Percentiles rank a stretch among this genome's conserved stretches.
Evolutionary conservation across 23 red algal species (phyloP).

Genomic region (Gracilaria gracilis): DNA sequence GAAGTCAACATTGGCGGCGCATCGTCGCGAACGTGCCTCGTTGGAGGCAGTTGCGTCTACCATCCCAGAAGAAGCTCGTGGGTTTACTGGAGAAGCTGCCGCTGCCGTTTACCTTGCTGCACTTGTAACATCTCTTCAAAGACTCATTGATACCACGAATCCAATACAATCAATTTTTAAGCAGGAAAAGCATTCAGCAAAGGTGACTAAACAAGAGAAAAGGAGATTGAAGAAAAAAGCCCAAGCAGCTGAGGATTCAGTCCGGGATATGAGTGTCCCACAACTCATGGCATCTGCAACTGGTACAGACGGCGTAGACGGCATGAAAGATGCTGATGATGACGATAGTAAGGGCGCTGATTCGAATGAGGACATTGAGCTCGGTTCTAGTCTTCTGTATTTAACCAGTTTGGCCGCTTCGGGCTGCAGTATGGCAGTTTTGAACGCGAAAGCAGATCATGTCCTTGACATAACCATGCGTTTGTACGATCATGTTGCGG

Average conservation of each 20-base stretch:
- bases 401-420: conserved; percentile 49
- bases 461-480: conserved; percentile 43
- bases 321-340: conserved; percentile 45
- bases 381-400: conserved; percentile 51
- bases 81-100: conserved; percentile 23
- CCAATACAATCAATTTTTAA: background rate
- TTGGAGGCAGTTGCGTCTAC: conserved; percentile 65
- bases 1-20: conserved; percentile 28
- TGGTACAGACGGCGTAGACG: background rate
- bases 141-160: conserved; percentile 50
- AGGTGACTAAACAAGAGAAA: conserved; percentile 37
- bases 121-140: conserved; percentile 45
- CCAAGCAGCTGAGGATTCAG: conserved; percentile 34
- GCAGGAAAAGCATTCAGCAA: background rate
- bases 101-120: conserved; percentile 67
- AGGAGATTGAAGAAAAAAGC: conserved; percentile 33
- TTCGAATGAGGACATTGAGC: conserved; percentile 26
- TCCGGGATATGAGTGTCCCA: conserved; percentile 31
- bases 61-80: conserved; percentile 37
- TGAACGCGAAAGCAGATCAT: conserved; percentile 50
- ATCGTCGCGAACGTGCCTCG: conserved; percentile 46
- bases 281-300: conserved; percentile 24
- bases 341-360: conserved; percentile 6
- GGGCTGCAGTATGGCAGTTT: conserved; percentile 54
- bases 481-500: conserved; percentile 39